Base-by-base conservation (phyloP, 345 rosid genomes). In the Linum tenue region DNA sequence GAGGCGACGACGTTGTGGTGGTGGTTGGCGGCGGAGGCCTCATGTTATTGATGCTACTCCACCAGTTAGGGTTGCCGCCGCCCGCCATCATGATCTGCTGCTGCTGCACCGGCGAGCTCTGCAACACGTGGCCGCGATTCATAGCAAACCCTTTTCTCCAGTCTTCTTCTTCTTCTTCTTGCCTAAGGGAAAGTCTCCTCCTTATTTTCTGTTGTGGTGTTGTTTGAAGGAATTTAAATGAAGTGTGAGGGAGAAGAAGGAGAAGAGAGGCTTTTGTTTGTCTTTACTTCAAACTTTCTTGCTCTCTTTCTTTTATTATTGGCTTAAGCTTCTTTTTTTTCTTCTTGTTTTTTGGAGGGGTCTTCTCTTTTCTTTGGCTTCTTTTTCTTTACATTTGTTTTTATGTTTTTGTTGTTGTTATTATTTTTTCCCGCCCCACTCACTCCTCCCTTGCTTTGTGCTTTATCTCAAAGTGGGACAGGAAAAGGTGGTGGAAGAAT, bases 31-130 rank as follows among this genome's bases (percentile, higher is more conserved):
- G 77, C 17, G 91, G 88, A 56, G 91, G 88, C 70, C 85, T 80
- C 85, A 68, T 79, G 56, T 71, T 64, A 37, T 10, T 82, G 77
- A 78, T 86, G 70, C 78, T 84, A 77, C 74, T 86, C 92, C 95
- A 88, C 91, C 83, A 85, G 68, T 77, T 91, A 82, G 89, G 89
- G 91, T 83, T 91, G 31, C 71, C 89, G 50, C 6, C 92, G 70
- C 90, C 64, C n/a, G 31, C 76, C 84, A 85, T 83, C 81, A 90
- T 71, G 82, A 43, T 43, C 10, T 43, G 1, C 50, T 43, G 50
- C 50, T 84, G 90, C 67, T 84, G 90, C 70, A 86, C 87, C 72
- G 90, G 86, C 59, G 96, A 86, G 74, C 83, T 85, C 77, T 87
- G 87, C 79, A 87, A 72, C 61, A 80, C 85, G 41, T 5, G 44